Percentiles rank a stretch among this genome's conserved stretches.
These are phyloP conservation scores for Pleoardoris graminearum DNA, from an alignment of 2,329 filamentous ascomycete species.

Conservation along the genomic window DNA sequence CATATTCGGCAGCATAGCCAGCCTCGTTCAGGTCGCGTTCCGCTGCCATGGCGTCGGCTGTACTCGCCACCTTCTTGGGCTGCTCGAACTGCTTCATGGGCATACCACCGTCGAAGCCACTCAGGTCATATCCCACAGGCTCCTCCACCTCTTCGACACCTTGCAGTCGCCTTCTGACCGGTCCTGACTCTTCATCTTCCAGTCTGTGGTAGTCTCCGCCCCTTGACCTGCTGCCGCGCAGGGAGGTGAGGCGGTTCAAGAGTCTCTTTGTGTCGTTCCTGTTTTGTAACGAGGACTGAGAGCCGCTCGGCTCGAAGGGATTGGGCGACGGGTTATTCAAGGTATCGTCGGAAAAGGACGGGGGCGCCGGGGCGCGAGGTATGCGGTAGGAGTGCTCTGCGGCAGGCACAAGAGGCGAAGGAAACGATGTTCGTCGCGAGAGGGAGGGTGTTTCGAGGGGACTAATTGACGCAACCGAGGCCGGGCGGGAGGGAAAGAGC, in stretches of 20 bases:
- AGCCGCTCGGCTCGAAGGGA: constrained; percentile 23
- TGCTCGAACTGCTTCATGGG: constrained; percentile 33
- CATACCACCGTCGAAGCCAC: constrained; percentile 28
- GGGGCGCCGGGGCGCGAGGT: constrained; percentile 37
- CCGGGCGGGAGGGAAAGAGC: constrained; percentile 41
- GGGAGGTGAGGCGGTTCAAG: constrained; percentile 36
- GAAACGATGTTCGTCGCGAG: constrained; percentile 35
- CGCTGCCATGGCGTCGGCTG: constrained; percentile 21
- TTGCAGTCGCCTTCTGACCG: constrained; percentile 16
- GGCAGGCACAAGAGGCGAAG: constrained; percentile 34
- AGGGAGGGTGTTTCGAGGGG: constrained; percentile 20
- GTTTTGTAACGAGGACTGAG: constrained; percentile 21
- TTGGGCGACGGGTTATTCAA: constrained; percentile 33
- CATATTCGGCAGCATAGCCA: constrained; percentile 41
- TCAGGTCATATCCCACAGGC: constrained; percentile 32
- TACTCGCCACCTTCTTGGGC: constrained; percentile 13
- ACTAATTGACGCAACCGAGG: constrained; percentile 30
- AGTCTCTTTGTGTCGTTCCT: constrained; percentile 34
- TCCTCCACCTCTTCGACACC: constrained; percentile 39
- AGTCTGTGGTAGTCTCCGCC: constrained; percentile 35
- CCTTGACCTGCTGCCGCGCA: constrained; percentile 24
- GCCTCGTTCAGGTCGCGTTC: constrained; percentile 33
- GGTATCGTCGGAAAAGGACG: constrained; percentile 34
- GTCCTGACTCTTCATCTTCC: constrained; percentile 35
- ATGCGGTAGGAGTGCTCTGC: constrained; percentile 34